A percentile compares a stretch with the other conserved stretches of the same genome.
Conservation (phyloP, 2,329 filamentous ascomycete species). For the Penicillium griseofulvum region DNA sequence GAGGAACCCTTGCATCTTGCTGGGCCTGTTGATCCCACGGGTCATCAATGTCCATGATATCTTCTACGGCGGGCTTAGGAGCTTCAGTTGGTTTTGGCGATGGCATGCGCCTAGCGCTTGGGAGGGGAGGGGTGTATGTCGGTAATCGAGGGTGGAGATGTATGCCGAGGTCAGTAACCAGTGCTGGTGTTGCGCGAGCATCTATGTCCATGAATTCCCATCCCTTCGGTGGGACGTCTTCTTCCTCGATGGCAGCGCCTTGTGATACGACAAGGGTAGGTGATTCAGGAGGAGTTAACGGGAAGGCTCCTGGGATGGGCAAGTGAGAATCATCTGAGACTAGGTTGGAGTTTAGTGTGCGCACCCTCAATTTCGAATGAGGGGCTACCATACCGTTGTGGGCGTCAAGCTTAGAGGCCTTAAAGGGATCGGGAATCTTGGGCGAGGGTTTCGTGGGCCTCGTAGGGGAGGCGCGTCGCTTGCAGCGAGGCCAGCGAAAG, state of each 20-base stretch:
- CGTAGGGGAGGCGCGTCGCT: neutral
- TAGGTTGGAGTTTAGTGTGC: neutral
- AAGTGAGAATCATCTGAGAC: neutral
- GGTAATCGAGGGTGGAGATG: slow-evolving; percentile 16
- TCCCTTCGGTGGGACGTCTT: slow-evolving; percentile 4
- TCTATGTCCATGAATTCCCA: slow-evolving; percentile 11
- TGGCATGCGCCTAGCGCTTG: slow-evolving; percentile 1
- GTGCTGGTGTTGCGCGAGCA: slow-evolving; percentile 5
- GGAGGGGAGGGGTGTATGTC: neutral
- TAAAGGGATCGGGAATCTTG: neutral
- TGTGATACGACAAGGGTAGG: slow-evolving; percentile 12
- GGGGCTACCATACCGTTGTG: neutral
- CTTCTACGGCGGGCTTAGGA: slow-evolving; percentile 1
- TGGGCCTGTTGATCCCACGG: slow-evolving; percentile 22
- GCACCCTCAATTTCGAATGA: neutral
- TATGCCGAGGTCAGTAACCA: slow-evolving; percentile 17
- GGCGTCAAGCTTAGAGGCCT: neutral
- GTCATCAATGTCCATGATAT: slow-evolving; percentile 14
- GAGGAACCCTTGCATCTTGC: slow-evolving; percentile 14
- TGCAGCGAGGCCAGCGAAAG: slow-evolving; percentile 8
- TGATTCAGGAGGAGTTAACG: slow-evolving; percentile 14
- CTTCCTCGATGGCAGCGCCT: neutral
- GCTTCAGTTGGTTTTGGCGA: slow-evolving; percentile 2
- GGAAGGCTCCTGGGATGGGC: slow-evolving; percentile 19
- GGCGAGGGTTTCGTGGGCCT: neutral